Percentiles rank a stretch among this genome's conserved stretches.
These are phyloP conservation scores for Suillus ampliporus DNA, from an alignment of 768 basidiomycete genomes.

Conservation along the genomic window DNA sequence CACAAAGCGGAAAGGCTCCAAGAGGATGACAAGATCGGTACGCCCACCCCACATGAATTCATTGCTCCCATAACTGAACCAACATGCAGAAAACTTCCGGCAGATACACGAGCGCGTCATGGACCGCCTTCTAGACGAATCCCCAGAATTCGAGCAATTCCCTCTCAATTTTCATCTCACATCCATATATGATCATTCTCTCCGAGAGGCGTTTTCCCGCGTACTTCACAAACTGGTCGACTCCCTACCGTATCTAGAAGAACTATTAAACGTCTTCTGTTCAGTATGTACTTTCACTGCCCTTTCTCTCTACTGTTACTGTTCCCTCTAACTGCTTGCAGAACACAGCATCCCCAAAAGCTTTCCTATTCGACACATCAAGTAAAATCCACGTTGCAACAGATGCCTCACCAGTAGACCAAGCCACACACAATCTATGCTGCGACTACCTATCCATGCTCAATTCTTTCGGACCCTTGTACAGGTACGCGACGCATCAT, in stretches of 20 bases:
- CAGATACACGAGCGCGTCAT: slow-evolving; percentile 87
- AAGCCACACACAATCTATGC: slow-evolving; percentile 85
- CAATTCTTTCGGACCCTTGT: slow-evolving; percentile 84
- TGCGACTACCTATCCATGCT: slow-evolving; percentile 91
- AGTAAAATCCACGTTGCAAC: slow-evolving; percentile 93
- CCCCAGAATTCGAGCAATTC: slow-evolving; percentile 76
- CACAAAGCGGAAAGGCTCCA: slow-evolving; percentile 93
- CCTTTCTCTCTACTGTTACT: not conserved
- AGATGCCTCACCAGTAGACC: slow-evolving; percentile 90
- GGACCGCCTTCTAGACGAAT: slow-evolving; percentile 79
- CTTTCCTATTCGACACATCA: slow-evolving; percentile 87
- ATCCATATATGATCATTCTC: slow-evolving; percentile 89
- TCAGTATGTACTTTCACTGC: slow-evolving; percentile 50
- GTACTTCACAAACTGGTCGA: slow-evolving; percentile 88
- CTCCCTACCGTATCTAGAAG: slow-evolving; percentile 85
- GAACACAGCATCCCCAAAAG: slow-evolving; percentile 93
- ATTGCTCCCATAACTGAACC: slow-evolving; percentile 1
- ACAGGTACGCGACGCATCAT: slow-evolving; percentile 36
- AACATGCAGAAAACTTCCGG: slow-evolving; percentile 77
- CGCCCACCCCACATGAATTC: slow-evolving; percentile 22
- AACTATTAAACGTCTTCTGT: slow-evolving; percentile 84
- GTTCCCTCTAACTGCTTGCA: slow-evolving; percentile 34
- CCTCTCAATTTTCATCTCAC: slow-evolving; percentile 90
- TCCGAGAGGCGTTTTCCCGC: slow-evolving; percentile 91
- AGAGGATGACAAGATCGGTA: slow-evolving; percentile 91